Conservation (phyloP, 2,329 filamentous ascomycete species). For the Emergomyces orientalis region DNA sequence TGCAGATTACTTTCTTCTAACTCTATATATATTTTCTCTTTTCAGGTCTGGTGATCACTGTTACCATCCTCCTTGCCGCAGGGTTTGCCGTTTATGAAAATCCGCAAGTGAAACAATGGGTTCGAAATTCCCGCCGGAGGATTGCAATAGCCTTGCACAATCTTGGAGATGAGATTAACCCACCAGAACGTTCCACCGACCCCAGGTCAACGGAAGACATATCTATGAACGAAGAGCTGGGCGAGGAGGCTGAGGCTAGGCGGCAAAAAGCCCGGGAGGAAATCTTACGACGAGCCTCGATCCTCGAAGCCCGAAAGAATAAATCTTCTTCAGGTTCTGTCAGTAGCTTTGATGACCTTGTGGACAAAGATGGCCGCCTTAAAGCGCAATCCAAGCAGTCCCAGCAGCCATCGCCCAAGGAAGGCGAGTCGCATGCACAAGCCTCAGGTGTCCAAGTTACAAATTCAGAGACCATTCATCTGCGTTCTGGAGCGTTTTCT, state of each 20-base stretch:
- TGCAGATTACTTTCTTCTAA: neutral
- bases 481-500: conserved; percentile 14
- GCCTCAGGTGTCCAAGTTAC: conserved; percentile 32
- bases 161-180: conserved; percentile 52
- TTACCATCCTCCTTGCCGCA: conserved; percentile 52
- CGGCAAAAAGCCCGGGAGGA: conserved; percentile 38
- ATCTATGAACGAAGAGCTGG: conserved; percentile 40
- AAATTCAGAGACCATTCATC: conserved; percentile 21
- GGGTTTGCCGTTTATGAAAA: conserved; percentile 56
- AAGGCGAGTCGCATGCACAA: conserved; percentile 19
- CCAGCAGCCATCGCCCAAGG: neutral
- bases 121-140: conserved; percentile 52
- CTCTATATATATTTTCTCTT: neutral
- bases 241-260: conserved; percentile 37
- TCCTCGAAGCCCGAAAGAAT: conserved; percentile 32
- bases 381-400: conserved; percentile 9
- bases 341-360: conserved; percentile 37
- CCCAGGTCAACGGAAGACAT: conserved; percentile 29
- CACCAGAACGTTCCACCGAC: conserved; percentile 28
- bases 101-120: conserved; percentile 54
- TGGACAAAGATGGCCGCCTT: conserved; percentile 36
- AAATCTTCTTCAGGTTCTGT: conserved; percentile 17
- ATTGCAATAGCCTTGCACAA: conserved; percentile 51
- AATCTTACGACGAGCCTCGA: conserved; percentile 34
- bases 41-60: conserved; percentile 52